Evolutionary conservation across 768 basidiomycete genomes (phyloP), one percentile per base, ranked within the genome.

Genomic region (Podaxis sp.): DNA sequence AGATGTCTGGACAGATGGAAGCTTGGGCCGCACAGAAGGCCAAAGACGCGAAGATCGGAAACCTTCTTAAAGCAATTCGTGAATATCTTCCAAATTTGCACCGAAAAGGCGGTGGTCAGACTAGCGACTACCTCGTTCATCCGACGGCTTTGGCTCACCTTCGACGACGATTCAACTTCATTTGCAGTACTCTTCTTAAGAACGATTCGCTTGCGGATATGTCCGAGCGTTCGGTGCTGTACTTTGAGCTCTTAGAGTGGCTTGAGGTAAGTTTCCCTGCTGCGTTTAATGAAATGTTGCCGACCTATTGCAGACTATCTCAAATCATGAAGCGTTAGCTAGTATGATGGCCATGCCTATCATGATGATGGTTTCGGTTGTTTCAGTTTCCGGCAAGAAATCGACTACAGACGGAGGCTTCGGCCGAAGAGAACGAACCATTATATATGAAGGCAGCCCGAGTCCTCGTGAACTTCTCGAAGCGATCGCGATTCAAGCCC

Each of bases 301-400:
- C 33, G 26, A 42, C 46, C 24, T 59, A 42, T 53, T 64, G 17
- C 60, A 97, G 95, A 94, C 92, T 0, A 90, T 98, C 52, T 96
- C 95, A 5, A 89, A 88, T 67, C 95, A 97, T 65, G 96, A 96
- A 79, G 90, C 93, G 4, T 76, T 97, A 44, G 93, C 93, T 15
- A 93, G 91, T 64, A 95, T 96, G 90, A 93, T 96, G 87, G 94
- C 93, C 1, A 96, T 96, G 93, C 94, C 95, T 5, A 93, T 93
- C 71, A 95, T 95, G 94, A 87, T 87, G n/a, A 84, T 87, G 19
- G 79, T 82, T 4, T 89, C 89, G 19, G 82, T 87, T 57, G 90
- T 89, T 71, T 77, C 82, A 5, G 77, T 87, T n/a, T 78, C 79
- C 3, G 77, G 84, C n/a, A 87, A 84, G 78, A 84, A 80, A 68